A percentile compares a stretch with the other conserved stretches of the same genome.
These are phyloP conservation scores for Penicillium malachiteum DNA, from an alignment of 495 filamentous ascomycete genomes.

Conservation along the genomic window DNA sequence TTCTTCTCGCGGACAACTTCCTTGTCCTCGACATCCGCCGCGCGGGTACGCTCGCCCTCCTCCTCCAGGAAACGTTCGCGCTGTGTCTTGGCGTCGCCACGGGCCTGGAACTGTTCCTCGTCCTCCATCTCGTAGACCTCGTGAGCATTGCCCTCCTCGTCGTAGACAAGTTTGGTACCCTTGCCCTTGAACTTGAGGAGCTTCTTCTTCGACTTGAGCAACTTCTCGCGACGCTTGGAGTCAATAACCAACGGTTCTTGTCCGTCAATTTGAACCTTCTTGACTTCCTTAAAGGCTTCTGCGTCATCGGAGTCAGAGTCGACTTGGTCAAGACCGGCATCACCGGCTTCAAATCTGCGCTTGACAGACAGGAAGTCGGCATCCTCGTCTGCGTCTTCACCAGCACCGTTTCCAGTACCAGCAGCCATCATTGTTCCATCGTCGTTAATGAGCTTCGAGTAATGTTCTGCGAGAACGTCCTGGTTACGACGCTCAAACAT, in stretches of 20 bases:
- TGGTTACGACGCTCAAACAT: constrained; percentile 97
- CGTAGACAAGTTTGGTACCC: constrained; percentile 81
- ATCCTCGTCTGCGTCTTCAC: constrained; percentile 57
- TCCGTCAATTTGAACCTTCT: constrained; percentile 49
- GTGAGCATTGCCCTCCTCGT: constrained; percentile 85
- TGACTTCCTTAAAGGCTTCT: constrained; percentile 24
- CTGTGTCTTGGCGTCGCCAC: constrained; percentile 72
- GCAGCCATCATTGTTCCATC: constrained; percentile 49
- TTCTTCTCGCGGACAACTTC: constrained; percentile 73
- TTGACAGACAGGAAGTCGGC: constrained; percentile 90
- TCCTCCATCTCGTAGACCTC: constrained; percentile 83
- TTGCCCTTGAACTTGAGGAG: constrained; percentile 82
- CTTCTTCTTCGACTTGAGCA: constrained; percentile 92
- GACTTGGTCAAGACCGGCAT: constrained; percentile 29
- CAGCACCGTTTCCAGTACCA: constrained; percentile 37
- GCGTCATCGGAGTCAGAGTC: constrained; percentile 26
- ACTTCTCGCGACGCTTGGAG: constrained; percentile 88
- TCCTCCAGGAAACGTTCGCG: constrained; percentile 70
- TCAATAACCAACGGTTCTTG: constrained; percentile 75
- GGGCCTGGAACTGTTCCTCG: constrained; percentile 71
- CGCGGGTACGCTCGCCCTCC: constrained; percentile 69
- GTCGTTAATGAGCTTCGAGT: constrained; percentile 77
- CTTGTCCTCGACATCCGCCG: constrained; percentile 81
- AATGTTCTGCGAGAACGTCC: constrained; percentile 89
- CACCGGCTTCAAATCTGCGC: constrained; percentile 64